Evolutionary conservation across 2,329 filamentous ascomycete genomes (phyloP), one percentile per base, ranked within the genome.

Genomic region (Colletotrichum orbiculare): DNA sequence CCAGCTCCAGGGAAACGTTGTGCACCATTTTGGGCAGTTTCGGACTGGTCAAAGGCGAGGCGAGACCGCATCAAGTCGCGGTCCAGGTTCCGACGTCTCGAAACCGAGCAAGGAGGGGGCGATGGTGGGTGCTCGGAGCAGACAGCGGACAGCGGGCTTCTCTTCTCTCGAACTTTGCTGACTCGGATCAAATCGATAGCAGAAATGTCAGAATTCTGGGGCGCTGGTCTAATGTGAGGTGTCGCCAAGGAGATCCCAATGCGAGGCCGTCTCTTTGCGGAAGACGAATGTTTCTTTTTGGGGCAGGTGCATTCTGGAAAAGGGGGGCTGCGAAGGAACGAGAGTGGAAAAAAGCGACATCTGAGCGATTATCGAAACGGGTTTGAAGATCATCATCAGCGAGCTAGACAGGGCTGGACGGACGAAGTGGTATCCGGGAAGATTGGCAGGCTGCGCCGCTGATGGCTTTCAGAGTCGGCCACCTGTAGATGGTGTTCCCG

Each of bases 41-140:
- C 43, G 46, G 45, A 45, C 53, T 46, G 34, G 33, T 33, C 17
- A 43, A 37, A 54, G 12, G n/a, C 45, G 41, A 55, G 33, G 41
- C 57, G 39, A 56, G 57, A 56, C 62, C 50, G 62, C 46, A 55
- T 52, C 62, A 47, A 48, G 58, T 42, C 43, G 50, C 39, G 25
- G 56, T 42, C 46, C 57, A 52, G 41, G 35, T 61, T 65, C 50
- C 62, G 62, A 61, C 62, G 62, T 65, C 62, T 65, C 57, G 62
- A 61, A 25, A 59, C 48, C 33, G 15, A 12, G 33, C 4, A 5
- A 25, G 52, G 12, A 35, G 35, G 13, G 45, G 34, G 42, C 48
- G 35, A 38, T 25, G 13, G 46, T 35, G n/a, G 39, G 46, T 45
- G 46, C 50, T 42, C 43, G 50, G 57, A 42, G 41, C 35, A 35